A percentile compares a stretch with the other conserved stretches of the same genome.
Evolutionary conservation across 2,329 filamentous ascomycete genomes (phyloP).

Genomic region (Verticillium zaregamsianum): DNA sequence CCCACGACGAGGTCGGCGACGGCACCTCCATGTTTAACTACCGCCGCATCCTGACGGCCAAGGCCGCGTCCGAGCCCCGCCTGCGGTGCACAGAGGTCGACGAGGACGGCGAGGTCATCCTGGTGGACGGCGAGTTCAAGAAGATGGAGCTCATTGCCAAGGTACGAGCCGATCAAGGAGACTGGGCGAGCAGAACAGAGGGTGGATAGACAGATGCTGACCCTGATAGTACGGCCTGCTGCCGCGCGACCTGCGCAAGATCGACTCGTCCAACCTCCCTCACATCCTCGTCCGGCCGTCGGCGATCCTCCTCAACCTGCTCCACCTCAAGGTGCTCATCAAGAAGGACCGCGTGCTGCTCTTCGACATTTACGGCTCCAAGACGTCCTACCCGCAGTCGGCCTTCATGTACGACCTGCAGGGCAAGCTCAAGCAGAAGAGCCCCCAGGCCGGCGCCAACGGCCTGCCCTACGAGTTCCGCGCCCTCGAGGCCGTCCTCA

Average conservation of each 20-base stretch:
- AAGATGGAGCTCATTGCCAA: conserved; percentile 97
- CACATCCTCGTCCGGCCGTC: conserved; percentile 92
- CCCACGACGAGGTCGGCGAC: conserved; percentile 52
- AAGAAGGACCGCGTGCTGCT: conserved; percentile 92
- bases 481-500: conserved; percentile 89
- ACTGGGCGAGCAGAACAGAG: too few species aligned
- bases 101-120: conserved; percentile 82
- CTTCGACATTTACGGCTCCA: conserved; percentile 93
- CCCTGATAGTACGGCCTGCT: conserved; percentile 73
- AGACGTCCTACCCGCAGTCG: conserved; percentile 91
- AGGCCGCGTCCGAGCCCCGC: conserved; percentile 78
- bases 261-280: conserved; percentile 91
- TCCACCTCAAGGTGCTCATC: conserved; percentile 94
- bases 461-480: conserved; percentile 92
- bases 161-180: conserved; percentile 37
- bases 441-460: conserved; percentile 44
- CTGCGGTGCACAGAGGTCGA: conserved; percentile 94
- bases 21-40: conserved; percentile 63
- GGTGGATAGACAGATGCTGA: not conserved
- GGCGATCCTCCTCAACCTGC: conserved; percentile 88
- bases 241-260: conserved; percentile 93
- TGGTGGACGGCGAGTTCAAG: conserved; percentile 94
- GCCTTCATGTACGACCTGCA: conserved; percentile 98
- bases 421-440: conserved; percentile 82
- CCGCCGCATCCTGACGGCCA: conserved; percentile 66